Evolutionary conservation across 2,329 filamentous ascomycete genomes (phyloP), one percentile per base, ranked within the genome.

Genomic region (Laburnicola sp.): DNA sequence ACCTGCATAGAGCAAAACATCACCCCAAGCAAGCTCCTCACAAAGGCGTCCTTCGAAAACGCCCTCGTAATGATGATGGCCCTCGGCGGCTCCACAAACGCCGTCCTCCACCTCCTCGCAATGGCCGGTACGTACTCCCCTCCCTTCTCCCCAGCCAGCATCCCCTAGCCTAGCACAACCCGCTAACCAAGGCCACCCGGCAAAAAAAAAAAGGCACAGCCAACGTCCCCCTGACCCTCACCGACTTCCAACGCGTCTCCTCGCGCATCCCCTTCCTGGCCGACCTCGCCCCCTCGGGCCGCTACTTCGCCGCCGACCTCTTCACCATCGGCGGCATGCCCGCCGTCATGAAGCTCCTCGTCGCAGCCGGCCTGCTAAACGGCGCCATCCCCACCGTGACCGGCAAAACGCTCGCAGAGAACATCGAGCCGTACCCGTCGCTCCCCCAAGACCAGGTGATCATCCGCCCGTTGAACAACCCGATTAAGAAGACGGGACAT

Each of bases 21-120:
- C 58, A 86, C 85, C 0, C 91, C 91, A 0, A 82, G 86, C 21
- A 87, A 94, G 64, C 82, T 96, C 28, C 78, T 96, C 62, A 95
- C 89, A 3, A 89, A 88, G 58, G 82, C 82, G 1, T 84, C 89
- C 0, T 93, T 96, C 54, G 89, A 96, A 71, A 96, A 96, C 68
- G 91, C 91, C 0, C 80, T 96, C 21, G 88, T 93, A 1, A 84
- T 96, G 72, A 94, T 91, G 70, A 96, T 95, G 89, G 87, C 89
- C 2, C 80, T 96, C n/a, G 91, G 91, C 46, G 91, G 91, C 46
- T 91, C 86, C 44, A 96, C 91, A 48, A 96, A 96, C 71, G 89
- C 88, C 30, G 89, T 96, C 2, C 80, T 96, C 48, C 91, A 96
- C 72, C 86, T 95, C 68, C 83, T 96, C 41, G 91, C 91, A 62